phyloP scores from a whole-genome alignment of 257 asterid species.

The Lavandula angustifolia region DNA sequence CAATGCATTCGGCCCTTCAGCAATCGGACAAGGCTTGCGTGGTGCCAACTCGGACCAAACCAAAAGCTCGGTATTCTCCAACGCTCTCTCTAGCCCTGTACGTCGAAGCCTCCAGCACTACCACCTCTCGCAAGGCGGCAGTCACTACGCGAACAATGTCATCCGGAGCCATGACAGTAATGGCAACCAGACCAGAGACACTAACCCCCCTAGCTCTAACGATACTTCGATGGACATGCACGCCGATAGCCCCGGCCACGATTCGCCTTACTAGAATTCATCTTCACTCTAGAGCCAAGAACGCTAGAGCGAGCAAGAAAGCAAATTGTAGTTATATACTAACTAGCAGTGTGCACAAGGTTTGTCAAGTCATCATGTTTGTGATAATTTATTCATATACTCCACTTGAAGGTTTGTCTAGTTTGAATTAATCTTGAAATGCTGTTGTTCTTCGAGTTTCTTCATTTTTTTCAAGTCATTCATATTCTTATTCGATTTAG shows the following conservation, averaged over 20 bases:
- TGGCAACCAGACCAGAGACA: conserved; percentile 38
- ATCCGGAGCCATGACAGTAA: conserved; percentile 35
- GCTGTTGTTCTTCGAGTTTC: conserved; percentile 7
- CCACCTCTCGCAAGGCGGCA: conserved; percentile 48
- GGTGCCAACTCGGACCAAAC: conserved; percentile 41
- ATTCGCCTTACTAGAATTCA: conserved; percentile 40
- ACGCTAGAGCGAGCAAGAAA: not conserved
- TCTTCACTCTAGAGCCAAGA: conserved; percentile 9
- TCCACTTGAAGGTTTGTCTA: conserved; percentile 18
- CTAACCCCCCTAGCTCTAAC: conserved; percentile 48
- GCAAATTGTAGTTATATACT: conserved; percentile 22
- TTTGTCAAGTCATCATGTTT: not conserved
- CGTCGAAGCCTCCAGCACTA: conserved; percentile 57
- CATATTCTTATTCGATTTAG: too few relatives aligned
- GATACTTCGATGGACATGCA: conserved; percentile 61
- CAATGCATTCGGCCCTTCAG: conserved; percentile 43
- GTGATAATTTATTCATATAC: not conserved
- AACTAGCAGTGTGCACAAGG: conserved; percentile 22
- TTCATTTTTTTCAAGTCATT: too few relatives aligned
- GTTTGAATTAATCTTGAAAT: conserved; percentile 25
- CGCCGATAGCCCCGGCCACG: conserved; percentile 55
- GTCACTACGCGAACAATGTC: conserved; percentile 31
- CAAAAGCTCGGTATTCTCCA: conserved; percentile 54
- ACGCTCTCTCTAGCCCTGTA: conserved; percentile 63
- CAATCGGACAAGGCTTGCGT: conserved; percentile 45